Evolutionary conservation across 129 eudicot species (phyloP).

Genomic region (Centella asiatica): DNA sequence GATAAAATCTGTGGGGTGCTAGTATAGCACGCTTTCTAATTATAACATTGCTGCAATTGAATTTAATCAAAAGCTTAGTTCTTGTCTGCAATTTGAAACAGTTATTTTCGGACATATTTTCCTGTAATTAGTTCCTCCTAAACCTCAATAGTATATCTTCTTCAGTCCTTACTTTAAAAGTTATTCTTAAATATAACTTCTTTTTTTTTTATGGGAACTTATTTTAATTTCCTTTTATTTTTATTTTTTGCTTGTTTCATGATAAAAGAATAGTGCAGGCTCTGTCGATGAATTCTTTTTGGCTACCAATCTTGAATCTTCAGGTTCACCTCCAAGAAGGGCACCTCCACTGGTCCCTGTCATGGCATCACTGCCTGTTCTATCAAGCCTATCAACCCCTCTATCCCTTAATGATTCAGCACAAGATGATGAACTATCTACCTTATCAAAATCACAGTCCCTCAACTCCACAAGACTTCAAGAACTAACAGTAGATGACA

Average conservation of each 20-base stretch:
- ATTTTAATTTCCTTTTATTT: slow-evolving; percentile 6
- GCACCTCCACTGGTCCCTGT: slow-evolving; percentile 69
- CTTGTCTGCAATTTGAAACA: not conserved
- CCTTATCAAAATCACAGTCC: slow-evolving; percentile 47
- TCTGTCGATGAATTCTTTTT: slow-evolving; percentile 76
- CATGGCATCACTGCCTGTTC: slow-evolving; percentile 49
- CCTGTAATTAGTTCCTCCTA: not conserved
- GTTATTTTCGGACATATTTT: not conserved
- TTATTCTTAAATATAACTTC: not conserved
- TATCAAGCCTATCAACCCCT: slow-evolving; percentile 43
- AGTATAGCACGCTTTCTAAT: too few relatives aligned
- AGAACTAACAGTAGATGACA: slow-evolving; percentile 85
- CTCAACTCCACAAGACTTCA: slow-evolving; percentile 53
- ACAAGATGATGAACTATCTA: slow-evolving; percentile 52
- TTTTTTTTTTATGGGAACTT: not conserved
- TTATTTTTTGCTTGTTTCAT: slow-evolving; percentile 5
- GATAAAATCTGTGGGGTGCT: not conserved
- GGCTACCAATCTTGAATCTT: slow-evolving; percentile 65
- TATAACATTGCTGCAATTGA: not conserved
- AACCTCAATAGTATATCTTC: not conserved
- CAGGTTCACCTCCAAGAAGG: slow-evolving; percentile 93
- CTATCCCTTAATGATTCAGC: slow-evolving; percentile 41
- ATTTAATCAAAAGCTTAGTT: not conserved
- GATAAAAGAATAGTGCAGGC: slow-evolving; percentile 62
- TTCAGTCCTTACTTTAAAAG: not conserved